phyloP scores from a whole-genome alignment of 140 eudicot genomes.

The Cichorium intybus region DNA sequence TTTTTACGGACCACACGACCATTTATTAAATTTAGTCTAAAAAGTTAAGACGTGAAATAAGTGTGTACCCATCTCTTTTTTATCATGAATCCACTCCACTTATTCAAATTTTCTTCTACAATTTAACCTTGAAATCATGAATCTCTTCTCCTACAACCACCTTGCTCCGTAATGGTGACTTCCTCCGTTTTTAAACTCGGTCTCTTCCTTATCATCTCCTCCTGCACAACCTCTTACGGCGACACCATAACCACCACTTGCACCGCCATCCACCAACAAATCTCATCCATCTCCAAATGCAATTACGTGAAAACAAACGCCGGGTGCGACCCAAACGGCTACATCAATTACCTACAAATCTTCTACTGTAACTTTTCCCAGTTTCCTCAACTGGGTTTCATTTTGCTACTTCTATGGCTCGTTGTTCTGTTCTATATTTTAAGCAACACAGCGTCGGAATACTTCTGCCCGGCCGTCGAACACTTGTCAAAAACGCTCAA shows the following conservation, averaged over 20 bases:
- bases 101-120: neutral
- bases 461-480: too few relatives aligned
- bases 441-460: too few relatives aligned
- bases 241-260: conserved; percentile 21
- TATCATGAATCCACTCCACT: neutral
- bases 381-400: too few relatives aligned
- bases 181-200: conserved; percentile 19
- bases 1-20: too few relatives aligned
- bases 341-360: conserved; percentile 46
- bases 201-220: conserved; percentile 7
- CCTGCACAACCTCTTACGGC: neutral
- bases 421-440: too few relatives aligned
- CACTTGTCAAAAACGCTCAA: too few relatives aligned
- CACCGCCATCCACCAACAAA: conserved; percentile 26
- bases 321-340: conserved; percentile 54
- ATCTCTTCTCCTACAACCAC: neutral
- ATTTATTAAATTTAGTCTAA: too few relatives aligned
- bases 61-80: conserved; percentile 25
- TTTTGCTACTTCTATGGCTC: too few relatives aligned
- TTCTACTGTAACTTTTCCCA: too few relatives aligned
- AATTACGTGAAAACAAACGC: conserved; percentile 32
- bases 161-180: conserved; percentile 10
- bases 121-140: conserved; percentile 16
- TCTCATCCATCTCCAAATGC: conserved; percentile 37
- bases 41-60: neutral